Percentiles rank a stretch among this genome's conserved stretches.
Conservation (phyloP, 805 yeast genomes). For the Kuraishia hungarica region DNA sequence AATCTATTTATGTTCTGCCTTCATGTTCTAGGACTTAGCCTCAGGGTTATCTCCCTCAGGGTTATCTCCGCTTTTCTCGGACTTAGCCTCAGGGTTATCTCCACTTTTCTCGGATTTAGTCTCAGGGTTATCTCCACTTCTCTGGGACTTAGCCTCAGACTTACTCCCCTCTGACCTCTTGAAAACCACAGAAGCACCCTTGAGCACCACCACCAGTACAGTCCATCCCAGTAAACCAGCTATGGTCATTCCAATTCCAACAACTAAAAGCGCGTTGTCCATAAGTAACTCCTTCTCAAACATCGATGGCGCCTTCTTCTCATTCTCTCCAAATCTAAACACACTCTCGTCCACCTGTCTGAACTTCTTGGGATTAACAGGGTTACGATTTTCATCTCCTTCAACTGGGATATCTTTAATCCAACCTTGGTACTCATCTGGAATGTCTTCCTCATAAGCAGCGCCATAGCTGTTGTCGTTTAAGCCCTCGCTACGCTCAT, state of each 20-base stretch:
- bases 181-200: background rate
- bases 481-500: constrained; percentile 43
- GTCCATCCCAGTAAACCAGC: constrained; percentile 7
- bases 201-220: background rate
- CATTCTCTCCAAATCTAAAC: constrained; percentile 18
- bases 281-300: constrained; percentile 36
- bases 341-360: constrained; percentile 10
- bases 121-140: too few relatives aligned
- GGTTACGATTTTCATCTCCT: too few relatives aligned
- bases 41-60: too few relatives aligned
- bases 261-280: constrained; percentile 40
- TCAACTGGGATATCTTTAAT: constrained; percentile 1
- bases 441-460: constrained; percentile 16
- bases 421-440: constrained; percentile 21
- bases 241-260: constrained; percentile 5
- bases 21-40: too few relatives aligned
- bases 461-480: constrained; percentile 24
- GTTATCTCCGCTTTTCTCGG: too few relatives aligned
- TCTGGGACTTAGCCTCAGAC: too few relatives aligned
- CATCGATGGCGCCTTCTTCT: constrained; percentile 28
- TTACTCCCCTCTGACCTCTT: too few relatives aligned
- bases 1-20: too few relatives aligned
- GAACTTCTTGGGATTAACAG: constrained; percentile 11
- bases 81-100: too few relatives aligned
- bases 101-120: too few relatives aligned